Conservation (phyloP, 73 alveolate species). For the Paramecium caudatum region DNA sequence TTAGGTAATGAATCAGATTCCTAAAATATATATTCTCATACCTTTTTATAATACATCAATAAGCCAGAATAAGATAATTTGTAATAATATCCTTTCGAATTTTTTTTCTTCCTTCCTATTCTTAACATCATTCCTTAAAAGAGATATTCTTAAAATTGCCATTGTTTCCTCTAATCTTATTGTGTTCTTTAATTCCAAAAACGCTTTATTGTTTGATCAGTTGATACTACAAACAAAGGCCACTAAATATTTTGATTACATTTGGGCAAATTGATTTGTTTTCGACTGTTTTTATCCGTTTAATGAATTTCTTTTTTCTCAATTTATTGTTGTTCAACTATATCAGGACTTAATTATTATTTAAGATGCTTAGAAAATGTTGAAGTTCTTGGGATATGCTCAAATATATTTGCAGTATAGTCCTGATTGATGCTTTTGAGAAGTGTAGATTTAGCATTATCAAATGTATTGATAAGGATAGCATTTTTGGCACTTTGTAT, state of each 20-base stretch:
- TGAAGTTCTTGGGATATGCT: conserved; percentile 23
- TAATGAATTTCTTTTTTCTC: neutral
- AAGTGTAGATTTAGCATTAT: conserved; percentile 17
- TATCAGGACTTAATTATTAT: conserved; percentile 4
- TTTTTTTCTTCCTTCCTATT: conserved; percentile 63
- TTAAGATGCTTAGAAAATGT: conserved; percentile 41
- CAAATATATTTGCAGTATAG: neutral
- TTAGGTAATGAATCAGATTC: conserved; percentile 52
- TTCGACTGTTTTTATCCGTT: neutral
- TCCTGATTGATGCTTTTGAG: conserved; percentile 7
- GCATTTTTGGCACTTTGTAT: conserved; percentile 16
- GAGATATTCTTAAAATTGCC: conserved; percentile 17
- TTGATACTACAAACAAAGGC: conserved; percentile 26
- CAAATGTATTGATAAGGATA: neutral
- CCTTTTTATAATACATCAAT: conserved; percentile 51
- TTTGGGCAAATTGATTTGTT: neutral
- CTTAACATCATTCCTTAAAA: conserved; percentile 44
- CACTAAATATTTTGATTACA: conserved; percentile 15
- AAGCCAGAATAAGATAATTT: conserved; percentile 23
- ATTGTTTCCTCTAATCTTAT: conserved; percentile 6
- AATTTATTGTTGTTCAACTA: neutral
- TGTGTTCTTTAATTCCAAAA: conserved; percentile 55
- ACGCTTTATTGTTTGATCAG: neutral
- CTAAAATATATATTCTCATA: neutral
- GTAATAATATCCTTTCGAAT: conserved; percentile 34